Percentiles rank a stretch among this genome's conserved stretches.
Conservation (phyloP, 2,329 filamentous ascomycete genomes). For the Ceratocystis destructans region DNA sequence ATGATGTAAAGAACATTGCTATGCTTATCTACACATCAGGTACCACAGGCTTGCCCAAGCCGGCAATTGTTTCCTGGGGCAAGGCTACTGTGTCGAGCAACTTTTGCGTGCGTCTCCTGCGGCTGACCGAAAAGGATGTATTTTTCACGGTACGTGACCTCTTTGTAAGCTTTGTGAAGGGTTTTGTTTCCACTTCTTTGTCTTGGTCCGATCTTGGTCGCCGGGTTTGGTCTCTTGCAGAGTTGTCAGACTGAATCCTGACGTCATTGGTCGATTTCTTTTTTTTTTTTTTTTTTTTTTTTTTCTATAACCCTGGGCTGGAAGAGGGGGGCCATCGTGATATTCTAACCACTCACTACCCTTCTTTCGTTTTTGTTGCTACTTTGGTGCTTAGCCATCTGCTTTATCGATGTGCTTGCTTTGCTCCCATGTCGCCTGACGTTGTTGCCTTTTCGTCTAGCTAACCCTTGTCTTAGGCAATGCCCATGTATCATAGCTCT, state of each 20-base stretch:
- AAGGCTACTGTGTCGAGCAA: slow-evolving; percentile 44
- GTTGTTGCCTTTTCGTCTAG: neutral
- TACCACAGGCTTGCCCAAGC: slow-evolving; percentile 72
- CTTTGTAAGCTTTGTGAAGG: neutral
- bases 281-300: neutral
- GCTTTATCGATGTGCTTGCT: too few species aligned
- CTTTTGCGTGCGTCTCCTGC: slow-evolving; percentile 43
- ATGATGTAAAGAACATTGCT: slow-evolving; percentile 43
- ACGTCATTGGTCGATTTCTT: neutral
- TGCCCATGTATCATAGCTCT: slow-evolving; percentile 82
- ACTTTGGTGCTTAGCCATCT: neutral
- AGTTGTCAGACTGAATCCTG: neutral
- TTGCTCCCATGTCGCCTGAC: neutral
- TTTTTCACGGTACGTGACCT: slow-evolving; percentile 53
- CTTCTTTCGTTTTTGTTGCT: slow-evolving; percentile 1
- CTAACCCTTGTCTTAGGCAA: slow-evolving; percentile 39
- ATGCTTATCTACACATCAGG: slow-evolving; percentile 75
- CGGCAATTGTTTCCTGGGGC: slow-evolving; percentile 60
- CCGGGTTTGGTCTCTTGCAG: neutral
- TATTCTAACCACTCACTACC: neutral
- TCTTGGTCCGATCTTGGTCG: neutral
- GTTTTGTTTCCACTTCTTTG: neutral
- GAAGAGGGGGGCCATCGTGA: neutral
- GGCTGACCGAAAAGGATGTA: slow-evolving; percentile 47
- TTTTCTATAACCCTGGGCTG: neutral